Conservation (phyloP, 2,329 filamentous ascomycete species). For the Stagonosporopsis chrysanthemi region DNA sequence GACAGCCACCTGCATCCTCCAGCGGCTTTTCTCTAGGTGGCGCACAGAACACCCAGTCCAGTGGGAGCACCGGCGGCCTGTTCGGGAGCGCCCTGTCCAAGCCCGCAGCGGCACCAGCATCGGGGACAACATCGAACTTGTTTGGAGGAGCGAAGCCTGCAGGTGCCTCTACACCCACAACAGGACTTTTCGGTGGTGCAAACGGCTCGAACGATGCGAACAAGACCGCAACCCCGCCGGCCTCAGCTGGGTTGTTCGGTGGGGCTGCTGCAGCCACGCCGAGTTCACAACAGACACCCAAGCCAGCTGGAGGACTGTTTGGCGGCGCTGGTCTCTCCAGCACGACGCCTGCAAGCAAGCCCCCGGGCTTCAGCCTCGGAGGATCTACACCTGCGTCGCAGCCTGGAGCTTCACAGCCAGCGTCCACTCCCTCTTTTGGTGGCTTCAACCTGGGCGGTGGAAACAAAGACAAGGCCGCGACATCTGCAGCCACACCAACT, state of each 20-base stretch:
- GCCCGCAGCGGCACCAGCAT: constrained; percentile 36
- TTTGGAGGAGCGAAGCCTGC: constrained; percentile 41
- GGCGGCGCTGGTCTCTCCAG: constrained; percentile 42
- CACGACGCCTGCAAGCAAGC: constrained; percentile 41
- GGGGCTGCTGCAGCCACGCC: constrained; percentile 38
- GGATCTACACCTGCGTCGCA: constrained; percentile 33
- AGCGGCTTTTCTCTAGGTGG: constrained; percentile 41
- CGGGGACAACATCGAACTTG: constrained; percentile 35
- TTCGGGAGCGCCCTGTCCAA: constrained; percentile 31
- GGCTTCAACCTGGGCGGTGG: constrained; percentile 32
- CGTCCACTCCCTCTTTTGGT: constrained; percentile 22
- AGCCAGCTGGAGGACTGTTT: constrained; percentile 35
- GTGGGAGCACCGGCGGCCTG: constrained; percentile 19
- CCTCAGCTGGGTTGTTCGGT: constrained; percentile 32
- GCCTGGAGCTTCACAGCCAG: constrained; percentile 34
- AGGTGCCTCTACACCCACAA: constrained; percentile 30
- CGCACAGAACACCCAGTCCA: constrained; percentile 24
- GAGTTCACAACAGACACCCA: constrained; percentile 42
- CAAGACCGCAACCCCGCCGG: constrained; percentile 39
- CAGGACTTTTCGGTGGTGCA: constrained; percentile 32
- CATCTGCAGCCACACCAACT: constrained; percentile 33
- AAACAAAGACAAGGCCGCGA: constrained; percentile 26
- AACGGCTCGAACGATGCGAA: constrained; percentile 40
- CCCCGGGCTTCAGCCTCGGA: constrained; percentile 38
- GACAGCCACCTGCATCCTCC: constrained; percentile 33